Evolutionary conservation across 495 filamentous ascomycete species (phyloP), one percentile per base, ranked within the genome.

Genomic region (Aspergillus diversus): DNA sequence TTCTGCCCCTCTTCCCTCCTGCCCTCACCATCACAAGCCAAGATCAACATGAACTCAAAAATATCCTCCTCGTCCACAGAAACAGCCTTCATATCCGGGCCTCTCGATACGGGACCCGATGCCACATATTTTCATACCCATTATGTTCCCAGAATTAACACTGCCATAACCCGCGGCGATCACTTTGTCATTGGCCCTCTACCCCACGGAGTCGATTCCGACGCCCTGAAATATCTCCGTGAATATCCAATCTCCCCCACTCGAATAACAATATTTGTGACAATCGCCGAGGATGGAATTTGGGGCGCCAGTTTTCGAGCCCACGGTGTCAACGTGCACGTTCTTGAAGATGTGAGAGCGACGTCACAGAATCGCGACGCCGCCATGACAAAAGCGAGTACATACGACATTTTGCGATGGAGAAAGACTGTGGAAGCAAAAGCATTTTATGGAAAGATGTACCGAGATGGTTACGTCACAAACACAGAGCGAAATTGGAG

Each of bases 401-500:
- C 65, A 0, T 75, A 74, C 57, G 71, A 74, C 63, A 74, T 73
- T 32, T 49, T 72, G 5, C 64, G 73, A 1, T 63, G 66, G 49
- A 59, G 68, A 31, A 72, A 66, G 7, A 35, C 49, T 16, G 49
- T 61, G 0, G 71, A 75, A 46, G 68, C 64, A 7, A 51, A 35
- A 56, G 61, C 3, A 8, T 71, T 75, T 5, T 74, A 71, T 52
- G 72, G 70, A 3, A 12, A 31, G 1, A 35, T 65, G n/a, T 70
- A 55, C 43, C 53, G 66, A 5, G 56, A 55, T 5, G 69, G 67
- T 3, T 47, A 66, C 57, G 60, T 74, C 6, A 74, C 72, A 2
- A 76, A 76, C 58, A 76, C 73, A 4, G 71, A 75, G 63, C 52
- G 66, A 47, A 74, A 73, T 57, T 73, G 68, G 68, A 70, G 67